These are phyloP conservation scores for Sanghuangporus sanghuang DNA, from an alignment of 1,284 basidiomycete genomes.

Conservation along the genomic window DNA sequence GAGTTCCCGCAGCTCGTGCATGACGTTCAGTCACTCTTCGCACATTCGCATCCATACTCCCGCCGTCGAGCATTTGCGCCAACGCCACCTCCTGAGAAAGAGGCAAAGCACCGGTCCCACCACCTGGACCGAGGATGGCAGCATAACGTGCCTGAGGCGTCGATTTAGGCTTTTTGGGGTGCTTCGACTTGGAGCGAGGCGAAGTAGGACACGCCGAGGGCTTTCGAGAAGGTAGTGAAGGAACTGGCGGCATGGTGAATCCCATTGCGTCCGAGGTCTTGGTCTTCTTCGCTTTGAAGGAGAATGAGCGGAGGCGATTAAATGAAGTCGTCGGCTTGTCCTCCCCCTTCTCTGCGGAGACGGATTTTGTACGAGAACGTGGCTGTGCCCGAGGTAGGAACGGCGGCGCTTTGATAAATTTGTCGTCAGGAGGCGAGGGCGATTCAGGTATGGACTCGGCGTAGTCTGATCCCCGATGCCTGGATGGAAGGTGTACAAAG, in stretches of 20 bases:
- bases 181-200: background rate
- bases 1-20: conserved; percentile 36
- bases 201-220: background rate
- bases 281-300: conserved; percentile 8
- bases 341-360: background rate
- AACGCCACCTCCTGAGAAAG: conserved; percentile 59
- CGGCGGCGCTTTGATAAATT: conserved; percentile 31
- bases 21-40: conserved; percentile 50
- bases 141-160: conserved; percentile 17
- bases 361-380: conserved; percentile 5
- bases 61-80: conserved; percentile 63
- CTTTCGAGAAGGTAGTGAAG: background rate
- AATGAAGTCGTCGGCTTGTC: conserved; percentile 8
- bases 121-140: conserved; percentile 21
- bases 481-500: conserved; percentile 54
- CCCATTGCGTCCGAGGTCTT: background rate
- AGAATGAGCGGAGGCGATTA: conserved; percentile 16
- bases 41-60: conserved; percentile 51
- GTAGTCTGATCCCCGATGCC: conserved; percentile 36
- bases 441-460: conserved; percentile 22
- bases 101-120: conserved; percentile 39
- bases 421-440: conserved; percentile 1
- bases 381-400: background rate
- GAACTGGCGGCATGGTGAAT: background rate
- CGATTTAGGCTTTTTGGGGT: conserved; percentile 29